Conservation (phyloP, 139 green algal species). For the Haematococcus lacustris region DNA sequence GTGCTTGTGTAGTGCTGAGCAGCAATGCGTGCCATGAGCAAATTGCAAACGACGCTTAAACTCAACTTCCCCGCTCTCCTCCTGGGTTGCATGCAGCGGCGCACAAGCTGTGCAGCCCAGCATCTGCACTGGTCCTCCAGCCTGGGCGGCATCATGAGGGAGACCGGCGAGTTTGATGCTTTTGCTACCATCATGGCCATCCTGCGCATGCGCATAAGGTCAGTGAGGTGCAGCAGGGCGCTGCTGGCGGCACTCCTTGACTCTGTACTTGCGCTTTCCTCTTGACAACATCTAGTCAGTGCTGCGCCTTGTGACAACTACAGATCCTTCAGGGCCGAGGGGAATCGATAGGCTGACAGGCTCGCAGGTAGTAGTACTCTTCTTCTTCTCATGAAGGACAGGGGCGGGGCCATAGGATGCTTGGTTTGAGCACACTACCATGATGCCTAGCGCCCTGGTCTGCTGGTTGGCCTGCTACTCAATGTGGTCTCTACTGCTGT, state of each 20-base stretch:
- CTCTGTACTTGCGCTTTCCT: not conserved
- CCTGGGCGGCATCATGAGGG: conserved; percentile 31
- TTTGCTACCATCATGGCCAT: conserved; percentile 44
- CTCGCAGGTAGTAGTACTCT: no score
- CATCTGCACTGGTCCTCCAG: conserved; percentile 39
- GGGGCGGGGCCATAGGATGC: no score
- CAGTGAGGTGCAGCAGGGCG: not conserved
- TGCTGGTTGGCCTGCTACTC: no score
- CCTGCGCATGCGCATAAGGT: conserved; percentile 31
- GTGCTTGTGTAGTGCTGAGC: not conserved
- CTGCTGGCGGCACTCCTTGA: no score
- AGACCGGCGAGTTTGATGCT: conserved; percentile 39
- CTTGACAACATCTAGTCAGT: not conserved
- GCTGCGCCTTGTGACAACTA: not conserved
- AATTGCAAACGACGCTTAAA: no score
- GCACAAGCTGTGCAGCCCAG: conserved; percentile 27
- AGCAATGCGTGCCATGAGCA: not conserved
- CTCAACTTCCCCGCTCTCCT: not conserved
- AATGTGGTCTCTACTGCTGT: no score
- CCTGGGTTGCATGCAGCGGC: not conserved
- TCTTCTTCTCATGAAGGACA: not conserved
- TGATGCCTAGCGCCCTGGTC: no score
- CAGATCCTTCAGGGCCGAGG: no score
- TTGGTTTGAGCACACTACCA: no score
- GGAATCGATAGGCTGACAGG: no score